phyloP scores from a whole-genome alignment of 495 filamentous ascomycete species.

The Parathielavia hyrcaniae region DNA sequence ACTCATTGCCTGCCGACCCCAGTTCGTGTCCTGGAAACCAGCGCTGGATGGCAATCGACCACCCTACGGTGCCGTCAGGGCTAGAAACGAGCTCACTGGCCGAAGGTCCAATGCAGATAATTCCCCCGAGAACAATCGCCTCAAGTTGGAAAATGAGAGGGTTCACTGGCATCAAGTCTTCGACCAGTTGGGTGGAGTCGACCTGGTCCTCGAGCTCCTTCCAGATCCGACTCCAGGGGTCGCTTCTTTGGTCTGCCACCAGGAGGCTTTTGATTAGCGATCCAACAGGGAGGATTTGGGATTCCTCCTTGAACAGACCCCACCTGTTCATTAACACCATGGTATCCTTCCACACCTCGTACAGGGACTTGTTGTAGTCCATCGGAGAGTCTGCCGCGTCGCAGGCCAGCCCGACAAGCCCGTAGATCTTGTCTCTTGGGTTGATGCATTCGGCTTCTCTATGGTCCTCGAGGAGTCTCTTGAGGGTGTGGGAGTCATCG shows the following conservation, averaged over 20 bases:
- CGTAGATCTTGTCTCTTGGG: constrained; percentile 16
- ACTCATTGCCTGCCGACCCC: neutral
- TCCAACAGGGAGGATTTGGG: neutral
- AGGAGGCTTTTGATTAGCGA: neutral
- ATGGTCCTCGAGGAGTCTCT: constrained; percentile 7
- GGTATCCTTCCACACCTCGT: constrained; percentile 17
- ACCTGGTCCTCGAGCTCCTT: neutral
- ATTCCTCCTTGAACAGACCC: neutral
- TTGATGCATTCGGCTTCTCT: neutral
- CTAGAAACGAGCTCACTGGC: neutral
- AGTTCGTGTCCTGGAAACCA: neutral
- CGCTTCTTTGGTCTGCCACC: neutral
- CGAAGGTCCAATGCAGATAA: neutral
- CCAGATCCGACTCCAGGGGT: neutral
- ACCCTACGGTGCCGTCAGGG: neutral
- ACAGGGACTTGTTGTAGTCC: constrained; percentile 15
- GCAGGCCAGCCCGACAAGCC: constrained; percentile 14
- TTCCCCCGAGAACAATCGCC: neutral
- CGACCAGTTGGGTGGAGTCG: neutral
- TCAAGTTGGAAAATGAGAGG: neutral
- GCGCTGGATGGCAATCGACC: neutral
- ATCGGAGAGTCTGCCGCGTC: constrained; percentile 13
- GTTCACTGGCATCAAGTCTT: neutral
- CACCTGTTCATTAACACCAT: neutral
- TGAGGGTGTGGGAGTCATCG: constrained; percentile 9